Conservation (phyloP, 805 yeast genomes). For the Zygoascus flipseniorum region DNA sequence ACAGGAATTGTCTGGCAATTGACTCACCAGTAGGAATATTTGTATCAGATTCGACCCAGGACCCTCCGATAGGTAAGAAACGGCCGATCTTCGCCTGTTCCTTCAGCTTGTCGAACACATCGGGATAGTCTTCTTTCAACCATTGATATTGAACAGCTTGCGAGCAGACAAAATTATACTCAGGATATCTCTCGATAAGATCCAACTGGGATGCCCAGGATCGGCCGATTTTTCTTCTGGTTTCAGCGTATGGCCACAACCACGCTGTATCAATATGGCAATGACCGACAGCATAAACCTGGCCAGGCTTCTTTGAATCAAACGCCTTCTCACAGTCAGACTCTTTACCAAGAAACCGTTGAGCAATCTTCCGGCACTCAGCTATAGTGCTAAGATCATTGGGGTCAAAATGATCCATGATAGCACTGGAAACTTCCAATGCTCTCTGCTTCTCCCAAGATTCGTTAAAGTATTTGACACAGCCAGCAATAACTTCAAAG, state of each 20-base stretch:
- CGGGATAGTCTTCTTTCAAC: slow-evolving; percentile 80
- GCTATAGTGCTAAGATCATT: slow-evolving; percentile 44
- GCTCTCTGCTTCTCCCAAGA: slow-evolving; percentile 81
- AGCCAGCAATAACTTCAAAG: slow-evolving; percentile 81
- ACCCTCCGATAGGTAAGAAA: slow-evolving; percentile 75
- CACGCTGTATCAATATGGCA: slow-evolving; percentile 97
- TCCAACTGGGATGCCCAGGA: slow-evolving; percentile 90
- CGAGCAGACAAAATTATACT: slow-evolving; percentile 84
- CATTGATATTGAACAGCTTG: slow-evolving; percentile 93
- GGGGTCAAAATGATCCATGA: slow-evolving; percentile 73
- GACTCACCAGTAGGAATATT: slow-evolving; percentile 79
- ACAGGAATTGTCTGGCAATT: slow-evolving; percentile 65
- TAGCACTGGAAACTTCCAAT: slow-evolving; percentile 63
- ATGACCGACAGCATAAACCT: slow-evolving; percentile 82
- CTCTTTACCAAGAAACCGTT: slow-evolving; percentile 52
- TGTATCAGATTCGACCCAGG: slow-evolving; percentile 88
- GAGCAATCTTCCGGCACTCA: slow-evolving; percentile 58
- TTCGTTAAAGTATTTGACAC: slow-evolving; percentile 73
- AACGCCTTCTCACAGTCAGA: slow-evolving; percentile 60
- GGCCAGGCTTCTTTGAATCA: slow-evolving; percentile 45
- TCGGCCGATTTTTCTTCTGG: slow-evolving; percentile 80
- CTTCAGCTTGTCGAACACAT: slow-evolving; percentile 51
- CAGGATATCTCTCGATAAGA: slow-evolving; percentile 77
- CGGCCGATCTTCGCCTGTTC: slow-evolving; percentile 50
- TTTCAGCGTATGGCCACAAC: slow-evolving; percentile 97